Conservation (phyloP, 768 basidiomycete genomes). For the Cystofilobasidium bisporidii region DNA sequence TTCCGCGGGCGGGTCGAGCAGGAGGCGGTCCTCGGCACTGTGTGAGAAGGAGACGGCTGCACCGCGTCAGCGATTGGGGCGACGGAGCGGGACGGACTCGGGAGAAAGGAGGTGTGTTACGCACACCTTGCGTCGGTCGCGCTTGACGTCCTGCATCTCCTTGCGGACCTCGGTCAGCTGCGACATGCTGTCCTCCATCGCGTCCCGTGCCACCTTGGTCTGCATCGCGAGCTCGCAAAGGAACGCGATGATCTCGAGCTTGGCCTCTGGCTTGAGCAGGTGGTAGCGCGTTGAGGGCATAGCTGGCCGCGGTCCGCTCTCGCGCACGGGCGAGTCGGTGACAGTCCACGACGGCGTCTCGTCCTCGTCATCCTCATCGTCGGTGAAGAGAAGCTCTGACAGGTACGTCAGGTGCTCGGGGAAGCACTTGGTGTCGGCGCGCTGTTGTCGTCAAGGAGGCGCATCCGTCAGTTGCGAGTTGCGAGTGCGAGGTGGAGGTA, state of each 20-base stretch:
- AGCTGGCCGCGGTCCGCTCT: conserved; percentile 41
- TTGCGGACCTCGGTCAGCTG: conserved; percentile 85
- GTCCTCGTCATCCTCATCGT: conserved; percentile 34
- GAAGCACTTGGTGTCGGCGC: conserved; percentile 55
- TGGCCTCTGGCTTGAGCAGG: conserved; percentile 61
- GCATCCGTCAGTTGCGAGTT: conserved; percentile 3
- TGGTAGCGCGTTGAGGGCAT: conserved; percentile 59
- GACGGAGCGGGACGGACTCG: no score
- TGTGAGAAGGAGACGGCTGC: not conserved
- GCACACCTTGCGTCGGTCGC: conserved; percentile 77
- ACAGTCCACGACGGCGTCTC: conserved; percentile 24
- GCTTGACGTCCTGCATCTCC: conserved; percentile 89
- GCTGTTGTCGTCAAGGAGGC: conserved; percentile 49
- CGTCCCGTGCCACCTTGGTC: conserved; percentile 73
- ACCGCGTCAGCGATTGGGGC: not conserved
- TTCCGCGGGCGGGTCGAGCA: conserved; percentile 19
- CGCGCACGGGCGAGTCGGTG: conserved; percentile 19
- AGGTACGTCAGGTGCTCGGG: conserved; percentile 62
- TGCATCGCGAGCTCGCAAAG: conserved; percentile 82
- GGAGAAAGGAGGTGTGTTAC: no score
- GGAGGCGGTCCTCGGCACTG: conserved; percentile 22
- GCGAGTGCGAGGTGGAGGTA: not conserved
- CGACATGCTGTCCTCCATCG: conserved; percentile 84
- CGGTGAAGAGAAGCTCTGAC: conserved; percentile 62
- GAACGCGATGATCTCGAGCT: conserved; percentile 75